Conservation (phyloP, 768 basidiomycete species). For the Trametes gibbosa region DNA sequence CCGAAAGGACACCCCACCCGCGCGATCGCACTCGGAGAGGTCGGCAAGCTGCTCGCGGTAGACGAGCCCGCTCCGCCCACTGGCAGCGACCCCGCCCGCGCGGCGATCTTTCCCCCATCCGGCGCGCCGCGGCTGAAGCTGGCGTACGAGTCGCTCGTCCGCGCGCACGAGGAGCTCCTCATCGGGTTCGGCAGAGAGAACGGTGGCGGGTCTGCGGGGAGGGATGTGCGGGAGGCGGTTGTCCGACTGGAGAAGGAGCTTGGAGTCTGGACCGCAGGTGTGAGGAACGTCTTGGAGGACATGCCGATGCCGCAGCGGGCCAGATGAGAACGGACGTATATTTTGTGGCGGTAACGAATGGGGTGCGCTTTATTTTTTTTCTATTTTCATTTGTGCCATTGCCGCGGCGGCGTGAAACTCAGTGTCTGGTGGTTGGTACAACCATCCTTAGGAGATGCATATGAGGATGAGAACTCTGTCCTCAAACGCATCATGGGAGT, state of each 20-base stretch:
- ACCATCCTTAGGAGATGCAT: too few relatives aligned
- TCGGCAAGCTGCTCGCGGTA: constrained; percentile 78
- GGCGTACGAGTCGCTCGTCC: constrained; percentile 61
- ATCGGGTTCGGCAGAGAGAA: constrained; percentile 71
- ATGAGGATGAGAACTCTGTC: too few relatives aligned
- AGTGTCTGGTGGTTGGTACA: too few relatives aligned
- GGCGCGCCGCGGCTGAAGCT: constrained; percentile 61
- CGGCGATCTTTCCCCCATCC: constrained; percentile 56
- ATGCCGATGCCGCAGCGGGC: constrained; percentile 1
- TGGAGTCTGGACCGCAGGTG: constrained; percentile 62
- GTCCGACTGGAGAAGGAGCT: constrained; percentile 72
- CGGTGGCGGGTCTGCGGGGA: constrained; percentile 72
- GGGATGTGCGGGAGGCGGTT: constrained; percentile 54
- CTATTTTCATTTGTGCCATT: too few relatives aligned
- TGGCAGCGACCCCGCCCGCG: constrained; percentile 16
- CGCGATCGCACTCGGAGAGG: constrained; percentile 71
- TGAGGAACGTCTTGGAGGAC: constrained; percentile 56
- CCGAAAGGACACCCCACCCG: constrained; percentile 72
- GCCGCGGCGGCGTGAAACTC: too few relatives aligned
- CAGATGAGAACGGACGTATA: not conserved
- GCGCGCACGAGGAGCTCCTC: constrained; percentile 57
- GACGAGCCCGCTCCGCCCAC: constrained; percentile 59
- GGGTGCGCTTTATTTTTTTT: not conserved
- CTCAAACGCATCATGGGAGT: too few relatives aligned
- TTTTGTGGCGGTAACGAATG: not conserved